Base-by-base conservation (phyloP, 345 rosid genomes). In the Salix dunnii region DNA sequence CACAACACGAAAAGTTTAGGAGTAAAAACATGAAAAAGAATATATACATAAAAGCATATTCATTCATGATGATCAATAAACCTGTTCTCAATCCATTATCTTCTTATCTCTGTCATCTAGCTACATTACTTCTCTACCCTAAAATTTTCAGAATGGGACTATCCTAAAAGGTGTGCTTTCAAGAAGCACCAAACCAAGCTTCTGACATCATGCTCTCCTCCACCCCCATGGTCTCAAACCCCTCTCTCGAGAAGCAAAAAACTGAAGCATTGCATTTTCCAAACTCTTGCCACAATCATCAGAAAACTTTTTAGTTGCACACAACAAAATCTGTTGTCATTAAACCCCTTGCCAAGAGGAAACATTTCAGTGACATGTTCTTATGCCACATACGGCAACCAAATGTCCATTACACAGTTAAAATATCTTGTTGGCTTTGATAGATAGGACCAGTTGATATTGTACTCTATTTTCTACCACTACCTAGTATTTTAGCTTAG, bases 1-100 rank as follows among this genome's bases (percentile, higher is more conserved):
- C 75, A 81, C 25, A 40, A 30, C 53, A 38, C n/a, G 60, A 61
- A 21, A 68, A 60, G 11, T 62, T 60, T 14, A 76, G 68, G n/a
- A 58, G 8, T 13, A 2, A 72, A 58, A 64, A 1, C 18, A 31
- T 23, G 40, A 25, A 46, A 16, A 12, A 1, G 1, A 70, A 67
- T 12, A 66, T 49, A 40, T 11, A 31, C 5, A 38, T 33, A 64
- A 28, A 31, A 33, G 71, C 33, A 58, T 36, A 27, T 51, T n/a
- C 51, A 33, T 38, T 64, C 38, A 17, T 30, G 31, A 33, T 7
- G 38, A 64, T 18, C 40, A n/a, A 55, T n/a, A 55, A n/a, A n/a
- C 62, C 11, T 6, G 5, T 58, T 58, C 62, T 10, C 62, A n/a
- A 9, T 55, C 27, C 62, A 55, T 10, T 55, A 9, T 55, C 0